Base-by-base conservation (phyloP, 1,284 basidiomycete species). In the Rhodotorula sp. region DNA sequence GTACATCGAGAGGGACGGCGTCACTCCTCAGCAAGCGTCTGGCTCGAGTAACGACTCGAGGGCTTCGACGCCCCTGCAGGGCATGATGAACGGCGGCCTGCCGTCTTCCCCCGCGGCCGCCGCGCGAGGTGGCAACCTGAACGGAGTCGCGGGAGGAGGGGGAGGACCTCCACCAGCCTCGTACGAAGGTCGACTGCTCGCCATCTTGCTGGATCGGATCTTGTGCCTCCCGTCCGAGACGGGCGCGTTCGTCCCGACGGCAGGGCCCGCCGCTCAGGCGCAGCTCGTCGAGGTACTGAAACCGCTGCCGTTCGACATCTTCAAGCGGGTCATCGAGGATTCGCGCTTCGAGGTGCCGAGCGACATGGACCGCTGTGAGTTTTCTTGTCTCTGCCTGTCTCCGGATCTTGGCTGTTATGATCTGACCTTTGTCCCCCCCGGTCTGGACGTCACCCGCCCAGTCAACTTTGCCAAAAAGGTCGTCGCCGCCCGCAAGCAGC, bases 401-500 rank as follows among this genome's bases (percentile, higher is more conserved):
- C n/a, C 18, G 23, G n/a, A 28, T 26, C 4, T 5, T 26, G 23
- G 21, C 38, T 19, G 19, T 45, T n/a, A 8, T 18, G 16, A 43
- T 43, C 38, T 43, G 38, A 43, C 12, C 38, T 14, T 43, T 43
- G 3, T 3, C 7, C 7, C 7, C 5, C 34, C 7, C 34, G 34
- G 34, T 7, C 34, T 3, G 34, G 38, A 43, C 45, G 0, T 4
- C 8, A n/a, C 5, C 16, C 26, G 6, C 19, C 6, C 61, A 72
- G 71, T 72, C 65, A 69, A 72, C 31, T 67, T 69, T 26, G 71
- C 68, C 21, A 72, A 72, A n/a, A 67, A 64, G 57, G 62, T 55
- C 21, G 60, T 69, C 45, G 65, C 54, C 0, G 71, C 64, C 18
- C 58, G 71, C 26, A 69, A 69, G 28, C 38, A 48, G 21, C 54